These are phyloP conservation scores for Cladosporium phlei DNA, from an alignment of 2,329 filamentous ascomycete species.

Conservation along the genomic window DNA sequence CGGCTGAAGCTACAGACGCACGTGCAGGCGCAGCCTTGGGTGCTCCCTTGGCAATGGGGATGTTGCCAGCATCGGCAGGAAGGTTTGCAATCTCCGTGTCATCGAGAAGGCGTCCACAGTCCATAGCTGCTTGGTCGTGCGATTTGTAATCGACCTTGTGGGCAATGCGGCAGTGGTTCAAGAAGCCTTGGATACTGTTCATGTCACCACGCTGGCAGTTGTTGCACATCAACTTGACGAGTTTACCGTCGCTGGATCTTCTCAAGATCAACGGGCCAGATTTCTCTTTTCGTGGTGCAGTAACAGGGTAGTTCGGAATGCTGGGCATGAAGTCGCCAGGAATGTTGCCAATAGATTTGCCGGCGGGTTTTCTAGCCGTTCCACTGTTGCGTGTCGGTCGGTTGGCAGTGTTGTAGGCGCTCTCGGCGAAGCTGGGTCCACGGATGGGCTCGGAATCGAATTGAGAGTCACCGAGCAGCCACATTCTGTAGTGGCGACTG, in stretches of 20 bases:
- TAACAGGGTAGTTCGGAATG: constrained; percentile 66
- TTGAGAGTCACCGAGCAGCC: constrained; percentile 81
- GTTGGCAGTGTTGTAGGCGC: constrained; percentile 49
- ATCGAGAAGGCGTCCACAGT: constrained; percentile 79
- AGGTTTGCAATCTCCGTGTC: constrained; percentile 49
- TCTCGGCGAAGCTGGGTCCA: constrained; percentile 20
- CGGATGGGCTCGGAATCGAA: constrained; percentile 59
- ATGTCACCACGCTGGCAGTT: constrained; percentile 89
- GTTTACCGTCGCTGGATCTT: constrained; percentile 72
- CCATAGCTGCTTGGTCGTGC: constrained; percentile 86
- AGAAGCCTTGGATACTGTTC: constrained; percentile 95
- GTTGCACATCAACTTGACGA: constrained; percentile 82
- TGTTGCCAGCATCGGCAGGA: constrained; percentile 24
- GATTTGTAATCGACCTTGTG: constrained; percentile 92
- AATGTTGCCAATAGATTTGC: constrained; percentile 57
- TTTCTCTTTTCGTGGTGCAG: constrained; percentile 65
- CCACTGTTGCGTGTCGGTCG: constrained; percentile 75
- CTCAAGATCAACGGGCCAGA: constrained; percentile 74
- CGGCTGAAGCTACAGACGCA: neutral
- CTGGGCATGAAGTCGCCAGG: constrained; percentile 45
- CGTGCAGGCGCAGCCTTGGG: constrained; percentile 2
- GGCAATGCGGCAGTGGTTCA: constrained; percentile 96
- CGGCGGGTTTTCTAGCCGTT: constrained; percentile 46
- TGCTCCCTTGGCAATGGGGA: constrained; percentile 9
- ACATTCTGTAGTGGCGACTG: constrained; percentile 88